Conservation (phyloP, 306 rosid species). For the Vachellia collinsii region DNA sequence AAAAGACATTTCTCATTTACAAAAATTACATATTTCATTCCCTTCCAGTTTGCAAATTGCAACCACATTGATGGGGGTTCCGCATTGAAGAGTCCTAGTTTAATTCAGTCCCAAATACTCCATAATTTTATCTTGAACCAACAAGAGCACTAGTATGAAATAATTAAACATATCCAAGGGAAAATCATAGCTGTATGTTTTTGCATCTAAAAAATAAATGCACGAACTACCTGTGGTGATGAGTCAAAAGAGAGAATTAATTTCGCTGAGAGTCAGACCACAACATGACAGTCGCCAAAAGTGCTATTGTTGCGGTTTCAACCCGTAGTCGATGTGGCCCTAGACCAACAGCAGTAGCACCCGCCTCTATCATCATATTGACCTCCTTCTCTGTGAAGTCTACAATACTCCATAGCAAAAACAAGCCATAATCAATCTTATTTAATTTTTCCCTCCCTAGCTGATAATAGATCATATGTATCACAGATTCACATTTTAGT, state of each 20-base stretch:
- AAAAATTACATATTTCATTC: neutral
- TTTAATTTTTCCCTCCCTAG: slow-evolving; percentile 11
- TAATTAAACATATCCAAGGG: slow-evolving; percentile 18
- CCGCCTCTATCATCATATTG: slow-evolving; percentile 67
- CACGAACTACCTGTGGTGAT: slow-evolving; percentile 33
- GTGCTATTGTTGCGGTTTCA: slow-evolving; percentile 91
- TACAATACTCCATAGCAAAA: slow-evolving; percentile 42
- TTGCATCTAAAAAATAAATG: slow-evolving; percentile 27
- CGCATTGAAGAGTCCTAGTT: neutral
- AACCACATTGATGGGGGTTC: neutral
- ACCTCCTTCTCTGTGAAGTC: slow-evolving; percentile 85
- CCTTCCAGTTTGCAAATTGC: neutral
- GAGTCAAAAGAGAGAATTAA: slow-evolving; percentile 34
- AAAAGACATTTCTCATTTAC: neutral
- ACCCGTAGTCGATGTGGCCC: slow-evolving; percentile 88
- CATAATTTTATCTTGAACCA: slow-evolving; percentile 17
- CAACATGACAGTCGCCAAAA: slow-evolving; percentile 72
- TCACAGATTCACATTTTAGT: slow-evolving; percentile 4
- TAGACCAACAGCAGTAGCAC: slow-evolving; percentile 78
- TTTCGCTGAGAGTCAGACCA: slow-evolving; percentile 75
- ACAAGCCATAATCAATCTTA: slow-evolving; percentile 19
- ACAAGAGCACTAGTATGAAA: neutral
- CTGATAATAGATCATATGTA: neutral
- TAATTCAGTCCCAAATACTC: neutral
- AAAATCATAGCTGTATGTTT: neutral